Percentiles rank a stretch among this genome's conserved stretches.
Evolutionary conservation across 768 basidiomycete species (phyloP).

Genomic region (Xerocomellus intermedius): DNA sequence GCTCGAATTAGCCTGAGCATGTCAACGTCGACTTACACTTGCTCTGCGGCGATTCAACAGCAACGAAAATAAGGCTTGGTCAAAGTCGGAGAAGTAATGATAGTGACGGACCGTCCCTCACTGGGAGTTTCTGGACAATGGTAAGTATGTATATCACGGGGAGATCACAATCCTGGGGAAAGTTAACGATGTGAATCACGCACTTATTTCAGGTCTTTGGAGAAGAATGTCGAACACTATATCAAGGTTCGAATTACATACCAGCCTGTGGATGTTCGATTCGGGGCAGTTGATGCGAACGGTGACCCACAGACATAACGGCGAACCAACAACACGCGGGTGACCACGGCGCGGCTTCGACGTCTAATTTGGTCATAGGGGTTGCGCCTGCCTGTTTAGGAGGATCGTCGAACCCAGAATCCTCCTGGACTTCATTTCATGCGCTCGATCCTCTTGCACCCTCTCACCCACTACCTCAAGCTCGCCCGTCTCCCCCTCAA

Average conservation of each 20-base stretch:
- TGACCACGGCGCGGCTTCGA: too few relatives aligned
- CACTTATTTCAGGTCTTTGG: background rate
- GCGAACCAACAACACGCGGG: background rate
- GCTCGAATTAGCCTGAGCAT: background rate
- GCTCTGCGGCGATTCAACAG: background rate
- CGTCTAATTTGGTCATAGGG: background rate
- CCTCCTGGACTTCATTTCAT: too few relatives aligned
- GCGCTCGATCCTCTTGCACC: background rate
- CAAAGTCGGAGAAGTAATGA: background rate
- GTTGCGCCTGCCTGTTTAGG: background rate
- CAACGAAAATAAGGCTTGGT: background rate
- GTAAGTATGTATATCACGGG: background rate
- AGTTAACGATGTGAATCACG: background rate
- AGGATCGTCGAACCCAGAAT: background rate
- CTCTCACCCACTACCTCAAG: background rate
- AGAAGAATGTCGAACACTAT: background rate
- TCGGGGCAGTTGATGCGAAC: background rate
- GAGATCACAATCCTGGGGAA: background rate
- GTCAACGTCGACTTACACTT: too few relatives aligned
- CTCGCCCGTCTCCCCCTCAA: background rate
- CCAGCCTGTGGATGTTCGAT: too few relatives aligned
- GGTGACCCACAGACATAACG: background rate
- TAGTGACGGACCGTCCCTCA: too few relatives aligned
- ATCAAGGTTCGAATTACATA: too few relatives aligned
- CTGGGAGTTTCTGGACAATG: background rate